These are phyloP conservation scores for Tetrahymena borealis DNA, from an alignment of 73 alveolate genomes.

Conservation along the genomic window DNA sequence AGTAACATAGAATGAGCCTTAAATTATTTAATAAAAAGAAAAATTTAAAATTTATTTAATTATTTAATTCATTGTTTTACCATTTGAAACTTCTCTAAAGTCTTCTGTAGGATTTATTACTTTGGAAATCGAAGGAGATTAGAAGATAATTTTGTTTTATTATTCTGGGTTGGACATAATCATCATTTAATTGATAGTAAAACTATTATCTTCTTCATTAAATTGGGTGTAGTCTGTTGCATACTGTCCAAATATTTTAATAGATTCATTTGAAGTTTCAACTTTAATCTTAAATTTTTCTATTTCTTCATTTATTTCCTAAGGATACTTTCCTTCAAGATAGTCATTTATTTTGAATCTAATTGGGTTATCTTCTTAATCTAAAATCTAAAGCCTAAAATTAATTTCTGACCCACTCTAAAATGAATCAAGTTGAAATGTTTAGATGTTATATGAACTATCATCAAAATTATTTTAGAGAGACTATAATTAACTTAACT, in stretches of 20 bases:
- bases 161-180: background rate
- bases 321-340: background rate
- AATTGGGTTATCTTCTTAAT: background rate
- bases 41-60: background rate
- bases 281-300: background rate
- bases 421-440: background rate
- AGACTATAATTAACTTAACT: background rate
- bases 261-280: background rate
- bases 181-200: background rate
- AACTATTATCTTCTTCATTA: background rate
- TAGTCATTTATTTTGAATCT: background rate
- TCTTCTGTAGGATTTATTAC: background rate
- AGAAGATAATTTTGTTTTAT: background rate
- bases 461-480: background rate
- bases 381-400: background rate
- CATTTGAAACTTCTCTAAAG: background rate
- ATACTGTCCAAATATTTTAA: background rate
- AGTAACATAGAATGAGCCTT: background rate
- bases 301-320: background rate
- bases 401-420: background rate
- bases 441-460: background rate
- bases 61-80: background rate
- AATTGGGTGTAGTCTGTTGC: background rate
- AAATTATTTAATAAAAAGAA: background rate
- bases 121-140: background rate